Evolutionary conservation across 805 yeast genomes (phyloP).

Genomic region (Naumovozyma castellii): DNA sequence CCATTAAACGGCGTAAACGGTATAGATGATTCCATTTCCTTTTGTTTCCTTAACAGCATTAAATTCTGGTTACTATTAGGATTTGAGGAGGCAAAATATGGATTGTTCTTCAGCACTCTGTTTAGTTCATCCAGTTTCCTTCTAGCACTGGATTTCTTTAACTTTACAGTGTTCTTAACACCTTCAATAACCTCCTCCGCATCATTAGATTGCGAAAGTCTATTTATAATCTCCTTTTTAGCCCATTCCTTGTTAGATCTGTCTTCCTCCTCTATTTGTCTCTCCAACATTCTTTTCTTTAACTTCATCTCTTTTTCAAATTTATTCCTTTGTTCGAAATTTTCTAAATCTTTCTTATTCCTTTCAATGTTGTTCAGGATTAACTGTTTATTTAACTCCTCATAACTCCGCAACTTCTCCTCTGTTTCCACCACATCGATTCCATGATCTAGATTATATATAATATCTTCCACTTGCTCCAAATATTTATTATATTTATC

Average conservation of each 20-base stretch:
- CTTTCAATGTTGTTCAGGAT: constrained; percentile 69
- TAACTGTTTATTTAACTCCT: constrained; percentile 60
- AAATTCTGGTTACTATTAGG: constrained; percentile 6
- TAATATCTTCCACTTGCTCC: constrained; percentile 73
- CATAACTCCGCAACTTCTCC: constrained; percentile 55
- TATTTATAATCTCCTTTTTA: constrained; percentile 47
- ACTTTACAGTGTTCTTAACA: constrained; percentile 40
- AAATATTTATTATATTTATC: constrained; percentile 65
- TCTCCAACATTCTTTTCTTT: constrained; percentile 43
- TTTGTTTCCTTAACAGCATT: constrained; percentile 4
- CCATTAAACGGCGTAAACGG: constrained; percentile 96
- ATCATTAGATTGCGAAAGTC: constrained; percentile 34
- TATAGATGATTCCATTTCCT: constrained; percentile 28
- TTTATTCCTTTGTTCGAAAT: constrained; percentile 52
- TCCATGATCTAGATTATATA: constrained; percentile 65
- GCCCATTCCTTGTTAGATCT: constrained; percentile 43
- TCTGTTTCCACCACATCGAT: constrained; percentile 63
- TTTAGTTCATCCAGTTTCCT: constrained; percentile 39
- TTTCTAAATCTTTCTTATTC: constrained; percentile 61
- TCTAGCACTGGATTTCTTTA: constrained; percentile 57
- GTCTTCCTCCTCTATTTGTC: constrained; percentile 55
- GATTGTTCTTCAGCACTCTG: constrained; percentile 30
- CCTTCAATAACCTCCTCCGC: constrained; percentile 43
- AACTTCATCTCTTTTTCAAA: constrained; percentile 58
- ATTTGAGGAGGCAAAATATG: constrained; percentile 27